phyloP scores from a whole-genome alignment of 2,329 filamentous ascomycete species.

The Aureobasidium leucospermi region DNA sequence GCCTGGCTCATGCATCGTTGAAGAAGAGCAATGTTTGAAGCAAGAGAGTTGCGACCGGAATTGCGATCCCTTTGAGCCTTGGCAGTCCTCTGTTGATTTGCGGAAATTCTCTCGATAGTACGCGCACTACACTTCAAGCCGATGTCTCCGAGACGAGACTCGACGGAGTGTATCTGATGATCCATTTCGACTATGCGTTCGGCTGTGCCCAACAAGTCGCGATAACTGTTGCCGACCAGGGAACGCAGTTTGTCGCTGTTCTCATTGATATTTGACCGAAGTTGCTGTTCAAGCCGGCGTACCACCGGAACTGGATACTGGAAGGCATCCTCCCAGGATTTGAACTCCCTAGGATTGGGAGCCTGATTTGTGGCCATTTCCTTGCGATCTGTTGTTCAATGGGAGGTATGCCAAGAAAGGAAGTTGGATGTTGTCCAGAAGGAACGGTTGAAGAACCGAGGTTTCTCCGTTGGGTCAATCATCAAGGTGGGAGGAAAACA shows the following conservation, averaged over 20 bases:
- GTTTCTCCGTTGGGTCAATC: not conserved
- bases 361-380: slow-evolving; percentile 37
- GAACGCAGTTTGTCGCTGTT: slow-evolving; percentile 60
- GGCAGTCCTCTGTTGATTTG: slow-evolving; percentile 25
- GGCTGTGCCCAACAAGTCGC: slow-evolving; percentile 82
- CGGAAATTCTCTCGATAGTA: slow-evolving; percentile 58
- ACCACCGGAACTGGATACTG: slow-evolving; percentile 57
- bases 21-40: slow-evolving; percentile 48
- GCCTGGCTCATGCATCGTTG: slow-evolving; percentile 49
- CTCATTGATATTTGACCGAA: slow-evolving; percentile 54
- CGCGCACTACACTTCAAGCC: slow-evolving; percentile 69
- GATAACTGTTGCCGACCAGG: slow-evolving; percentile 65
- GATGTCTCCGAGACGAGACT: slow-evolving; percentile 63
- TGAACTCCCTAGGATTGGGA: slow-evolving; percentile 49
- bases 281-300: slow-evolving; percentile 56
- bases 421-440: slow-evolving; percentile 8
- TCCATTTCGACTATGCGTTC: slow-evolving; percentile 93
- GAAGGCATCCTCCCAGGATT: slow-evolving; percentile 61
- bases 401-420: not conserved
- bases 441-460: not conserved
- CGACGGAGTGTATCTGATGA: slow-evolving; percentile 64
- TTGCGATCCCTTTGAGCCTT: slow-evolving; percentile 12
- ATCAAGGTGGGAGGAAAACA: not conserved
- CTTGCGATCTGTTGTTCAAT: slow-evolving; percentile 24
- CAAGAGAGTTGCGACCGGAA: slow-evolving; percentile 30